Conservation (phyloP, 2,329 filamentous ascomycete genomes). For the Stemphylium lycopersici region DNA sequence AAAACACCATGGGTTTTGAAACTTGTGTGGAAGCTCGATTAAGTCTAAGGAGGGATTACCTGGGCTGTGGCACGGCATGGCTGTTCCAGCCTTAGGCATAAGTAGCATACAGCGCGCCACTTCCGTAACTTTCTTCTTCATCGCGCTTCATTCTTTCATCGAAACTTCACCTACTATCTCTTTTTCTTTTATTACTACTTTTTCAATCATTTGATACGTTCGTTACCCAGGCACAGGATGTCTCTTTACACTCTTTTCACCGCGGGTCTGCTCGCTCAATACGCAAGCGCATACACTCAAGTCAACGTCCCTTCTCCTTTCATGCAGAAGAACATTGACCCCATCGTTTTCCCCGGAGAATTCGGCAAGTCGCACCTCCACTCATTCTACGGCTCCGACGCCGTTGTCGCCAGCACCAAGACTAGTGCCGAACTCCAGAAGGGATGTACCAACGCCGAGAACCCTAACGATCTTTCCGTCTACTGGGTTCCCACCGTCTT, state of each 20-base stretch:
- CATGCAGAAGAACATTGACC: constrained; percentile 56
- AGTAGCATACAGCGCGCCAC: neutral
- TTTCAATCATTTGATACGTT: constrained; percentile 18
- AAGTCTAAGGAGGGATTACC: neutral
- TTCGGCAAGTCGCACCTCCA: constrained; percentile 52
- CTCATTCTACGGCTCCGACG: constrained; percentile 55
- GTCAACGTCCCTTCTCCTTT: constrained; percentile 45
- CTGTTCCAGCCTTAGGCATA: constrained; percentile 4
- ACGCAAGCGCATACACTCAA: constrained; percentile 43
- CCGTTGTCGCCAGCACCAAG: constrained; percentile 48
- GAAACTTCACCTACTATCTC: no score
- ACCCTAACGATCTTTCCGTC: constrained; percentile 55
- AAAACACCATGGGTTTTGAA: constrained; percentile 9
- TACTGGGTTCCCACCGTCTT: constrained; percentile 57
- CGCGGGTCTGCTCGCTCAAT: constrained; percentile 33
- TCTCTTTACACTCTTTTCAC: constrained; percentile 35
- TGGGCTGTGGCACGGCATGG: constrained; percentile 1
- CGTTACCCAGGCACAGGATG: constrained; percentile 38
- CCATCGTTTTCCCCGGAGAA: constrained; percentile 51
- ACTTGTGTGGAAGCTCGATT: constrained; percentile 3
- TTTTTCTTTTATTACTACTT: neutral
- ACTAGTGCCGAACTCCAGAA: constrained; percentile 49
- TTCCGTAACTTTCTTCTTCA: neutral
- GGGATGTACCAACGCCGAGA: constrained; percentile 55
- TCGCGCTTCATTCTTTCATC: constrained; percentile 7